Base-by-base conservation (phyloP, 257 asterid genomes). In the Penstemon davidsonii region DNA sequence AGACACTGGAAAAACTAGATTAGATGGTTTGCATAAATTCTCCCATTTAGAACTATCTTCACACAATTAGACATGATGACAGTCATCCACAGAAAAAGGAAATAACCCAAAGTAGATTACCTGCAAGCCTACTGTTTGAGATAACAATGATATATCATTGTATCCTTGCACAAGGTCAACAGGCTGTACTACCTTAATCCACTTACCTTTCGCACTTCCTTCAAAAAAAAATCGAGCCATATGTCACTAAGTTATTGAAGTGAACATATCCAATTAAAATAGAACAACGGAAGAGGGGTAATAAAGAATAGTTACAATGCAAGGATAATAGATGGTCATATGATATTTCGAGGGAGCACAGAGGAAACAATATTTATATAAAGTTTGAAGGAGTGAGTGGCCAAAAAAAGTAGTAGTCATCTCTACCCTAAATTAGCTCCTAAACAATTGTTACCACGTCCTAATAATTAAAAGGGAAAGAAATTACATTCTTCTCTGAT, bases 81-180 rank as follows among this genome's bases (percentile, higher is more conserved):
- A 66, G 61, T 37, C 61, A 67, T 59, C 60, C 45, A 58, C 38
- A 9, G 53, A 50, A 65, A 61, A 63, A 55, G 5, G 55, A 50
- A 18, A 66, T 3, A n/a, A 39, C 25, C 33, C 8, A 44, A 77
- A 45, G 55, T 44, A 70, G 62, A 70, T 69, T 80, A 92, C 97
- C 96, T 92, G 98, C 85, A 90, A 84, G 66, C 97, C 98, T 70
- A 90, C 84, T 44, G 98, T 86, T 81, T 90, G 82, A 71, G 97
- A 85, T 76, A 92, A 74, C 66, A 92, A 76, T 38, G 77, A 52
- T 73, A 90, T 75, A 70, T 92, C 92, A 68, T 90, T 90, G 82
- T 82, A 82, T 65, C 98, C 98, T 78, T 81, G 85, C 46, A 68
- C 63, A 42, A 92, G 87, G 56, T 80, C 71, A 74, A 90, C 75